Conservation (phyloP, 257 asterid genomes). For the Cinchona pubescens region DNA sequence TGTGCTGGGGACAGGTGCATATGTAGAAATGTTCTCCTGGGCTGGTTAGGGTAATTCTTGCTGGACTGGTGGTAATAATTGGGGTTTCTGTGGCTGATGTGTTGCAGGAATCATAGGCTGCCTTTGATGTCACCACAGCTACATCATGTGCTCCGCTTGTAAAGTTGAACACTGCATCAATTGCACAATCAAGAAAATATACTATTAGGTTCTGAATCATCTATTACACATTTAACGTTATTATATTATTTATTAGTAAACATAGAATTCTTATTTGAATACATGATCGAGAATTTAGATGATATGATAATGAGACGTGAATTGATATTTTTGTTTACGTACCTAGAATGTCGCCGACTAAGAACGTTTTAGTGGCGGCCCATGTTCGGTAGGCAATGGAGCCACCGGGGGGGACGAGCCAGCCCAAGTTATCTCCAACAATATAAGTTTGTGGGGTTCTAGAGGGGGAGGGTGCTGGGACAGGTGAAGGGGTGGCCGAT, state of each 20-base stretch:
- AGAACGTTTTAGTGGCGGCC: constrained; percentile 48
- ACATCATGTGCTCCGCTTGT: constrained; percentile 50
- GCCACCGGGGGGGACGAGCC: constrained; percentile 60
- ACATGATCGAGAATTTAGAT: too few species aligned
- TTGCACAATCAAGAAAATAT: neutral
- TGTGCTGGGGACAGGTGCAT: constrained; percentile 58
- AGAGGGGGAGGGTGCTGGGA: constrained; percentile 45
- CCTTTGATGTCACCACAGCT: constrained; percentile 32
- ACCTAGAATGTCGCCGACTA: constrained; percentile 64
- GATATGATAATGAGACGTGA: neutral
- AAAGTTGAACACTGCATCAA: constrained; percentile 68
- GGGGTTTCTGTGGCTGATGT: constrained; percentile 27
- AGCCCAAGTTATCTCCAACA: constrained; percentile 64
- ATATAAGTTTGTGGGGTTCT: constrained; percentile 31
- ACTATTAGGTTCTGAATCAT: too few species aligned
- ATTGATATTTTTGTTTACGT: constrained; percentile 7
- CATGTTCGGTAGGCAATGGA: constrained; percentile 47
- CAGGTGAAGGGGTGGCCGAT: constrained; percentile 22
- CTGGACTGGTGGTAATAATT: constrained; percentile 46
- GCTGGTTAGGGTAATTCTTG: constrained; percentile 48
- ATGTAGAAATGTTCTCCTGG: constrained; percentile 64
- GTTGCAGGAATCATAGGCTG: constrained; percentile 58
- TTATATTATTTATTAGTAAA: too few species aligned
- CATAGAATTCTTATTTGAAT: too few species aligned
- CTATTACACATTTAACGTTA: too few species aligned